Conservation (phyloP, 768 basidiomycete genomes). For the Lactarius quietus region DNA sequence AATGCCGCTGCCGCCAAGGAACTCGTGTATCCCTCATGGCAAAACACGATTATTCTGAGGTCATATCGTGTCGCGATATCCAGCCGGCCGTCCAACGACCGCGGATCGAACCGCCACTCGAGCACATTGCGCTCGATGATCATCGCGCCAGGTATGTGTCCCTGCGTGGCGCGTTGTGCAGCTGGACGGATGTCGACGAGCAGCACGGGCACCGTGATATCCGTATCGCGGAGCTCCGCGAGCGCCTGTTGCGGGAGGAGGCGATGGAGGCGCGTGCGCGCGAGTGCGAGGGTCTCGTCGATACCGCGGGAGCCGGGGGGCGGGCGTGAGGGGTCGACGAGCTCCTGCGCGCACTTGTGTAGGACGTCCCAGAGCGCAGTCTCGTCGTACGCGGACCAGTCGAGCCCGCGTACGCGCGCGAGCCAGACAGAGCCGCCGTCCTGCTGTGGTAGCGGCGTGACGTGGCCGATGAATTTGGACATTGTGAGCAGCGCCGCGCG, state of each 20-base stretch:
- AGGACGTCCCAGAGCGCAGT: constrained; percentile 67
- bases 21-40: constrained; percentile 69
- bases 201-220: constrained; percentile 57
- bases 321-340: constrained; percentile 57
- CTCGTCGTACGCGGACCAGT: constrained; percentile 55
- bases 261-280: constrained; percentile 62
- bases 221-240: constrained; percentile 47
- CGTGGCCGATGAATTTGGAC: constrained; percentile 67
- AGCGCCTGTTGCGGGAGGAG: constrained; percentile 58
- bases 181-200: constrained; percentile 76
- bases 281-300: constrained; percentile 51
- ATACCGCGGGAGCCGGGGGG: constrained; percentile 65
- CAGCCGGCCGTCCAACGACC: constrained; percentile 48
- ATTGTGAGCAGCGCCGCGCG: constrained; percentile 61
- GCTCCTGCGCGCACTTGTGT: constrained; percentile 54
- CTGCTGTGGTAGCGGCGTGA: constrained; percentile 33
- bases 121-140: constrained; percentile 72
- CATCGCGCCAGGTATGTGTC: constrained; percentile 63
- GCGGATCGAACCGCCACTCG: constrained; percentile 80
- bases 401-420: constrained; percentile 53
- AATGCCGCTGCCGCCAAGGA: constrained; percentile 69
- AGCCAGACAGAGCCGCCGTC: constrained; percentile 33
- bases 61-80: constrained; percentile 73
- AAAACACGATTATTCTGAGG: constrained; percentile 67
- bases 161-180: constrained; percentile 53